Evolutionary conservation across 2,329 filamentous ascomycete species (phyloP).

Genomic region (Beauveria brongniartii): DNA sequence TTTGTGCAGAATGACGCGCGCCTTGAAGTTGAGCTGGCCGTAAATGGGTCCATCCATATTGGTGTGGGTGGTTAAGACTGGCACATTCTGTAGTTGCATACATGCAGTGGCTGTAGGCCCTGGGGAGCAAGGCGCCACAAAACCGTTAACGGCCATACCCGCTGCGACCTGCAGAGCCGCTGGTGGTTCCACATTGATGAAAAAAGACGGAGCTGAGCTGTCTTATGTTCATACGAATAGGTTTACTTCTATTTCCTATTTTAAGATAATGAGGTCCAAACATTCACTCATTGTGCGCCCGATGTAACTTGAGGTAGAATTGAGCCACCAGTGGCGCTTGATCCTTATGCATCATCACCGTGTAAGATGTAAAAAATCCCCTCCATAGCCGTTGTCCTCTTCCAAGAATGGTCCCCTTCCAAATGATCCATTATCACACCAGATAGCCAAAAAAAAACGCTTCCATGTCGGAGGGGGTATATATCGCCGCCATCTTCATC

Average conservation of each 20-base stretch:
- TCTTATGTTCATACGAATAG: no score
- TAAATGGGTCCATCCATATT: neutral
- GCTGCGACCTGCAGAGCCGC: neutral
- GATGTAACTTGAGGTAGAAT: neutral
- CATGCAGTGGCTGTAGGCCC: no score
- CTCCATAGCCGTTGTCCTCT: neutral
- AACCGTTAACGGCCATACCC: neutral
- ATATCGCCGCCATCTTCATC: neutral
- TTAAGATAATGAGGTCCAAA: no score
- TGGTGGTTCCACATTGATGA: no score
- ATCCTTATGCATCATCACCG: neutral
- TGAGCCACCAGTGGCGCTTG: neutral
- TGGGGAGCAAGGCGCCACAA: neutral
- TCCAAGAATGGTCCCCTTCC: neutral
- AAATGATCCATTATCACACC: neutral
- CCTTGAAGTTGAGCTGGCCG: conserved; percentile 6
- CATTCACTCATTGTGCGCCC: no score
- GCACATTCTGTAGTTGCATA: neutral
- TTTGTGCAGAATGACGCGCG: conserved; percentile 3
- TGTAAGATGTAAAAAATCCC: neutral
- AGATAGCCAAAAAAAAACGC: neutral
- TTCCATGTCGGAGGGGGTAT: neutral
- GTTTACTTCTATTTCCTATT: no score
- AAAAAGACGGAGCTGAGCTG: no score
- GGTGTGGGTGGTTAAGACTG: neutral